Evolutionary conservation across 805 yeast genomes (phyloP), one percentile per base, ranked within the genome.

Genomic region (Cyberlindnera maclurae): DNA sequence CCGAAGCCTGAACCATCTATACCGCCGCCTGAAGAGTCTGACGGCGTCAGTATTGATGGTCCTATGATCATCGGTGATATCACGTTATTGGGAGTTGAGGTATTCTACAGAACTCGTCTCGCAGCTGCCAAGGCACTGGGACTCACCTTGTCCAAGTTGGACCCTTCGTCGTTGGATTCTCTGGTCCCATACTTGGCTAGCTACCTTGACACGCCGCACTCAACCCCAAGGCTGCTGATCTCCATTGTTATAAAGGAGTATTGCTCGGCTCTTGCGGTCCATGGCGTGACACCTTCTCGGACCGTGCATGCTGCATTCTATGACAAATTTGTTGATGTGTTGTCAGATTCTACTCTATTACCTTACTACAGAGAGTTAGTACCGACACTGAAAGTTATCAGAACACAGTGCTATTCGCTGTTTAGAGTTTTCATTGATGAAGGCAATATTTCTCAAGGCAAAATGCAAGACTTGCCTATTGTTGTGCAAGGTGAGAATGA

Each of bases 31-130:
- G 39, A 31, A 15, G 82, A 71, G 28, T 81, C 72, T 36, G 70
- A 77, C 39, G 74, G 75, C 42, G 81, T 87, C 37, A 88, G 90
- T 56, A 89, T 93, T 42, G 99, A 93, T 62, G 83, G 95, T 3
- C 96, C 97, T 4, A 81, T 93, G 59, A 75, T 83, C 42, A 74
- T 78, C 33, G 98, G 98, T 52, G 99, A 93, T 61, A 82, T 93
- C 13, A 78, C 88, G 39, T 66, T 93, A 20, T 77, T 93, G 26
- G 96, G 95, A 0, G 61, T 70, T 34, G 89, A 85, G 22, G 75
- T 75, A 1, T 74, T 93, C 41, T 66, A 87, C 26, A 70, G 82
- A 34, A 83, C 94, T 3, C 80, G 93, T 59, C 67, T 84, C 12
- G 74, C 79, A 11, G 84, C 89, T 4, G 79, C 96, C 0, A 65